phyloP scores from a whole-genome alignment of 1,284 basidiomycete genomes.

The Pascua sp. region DNA sequence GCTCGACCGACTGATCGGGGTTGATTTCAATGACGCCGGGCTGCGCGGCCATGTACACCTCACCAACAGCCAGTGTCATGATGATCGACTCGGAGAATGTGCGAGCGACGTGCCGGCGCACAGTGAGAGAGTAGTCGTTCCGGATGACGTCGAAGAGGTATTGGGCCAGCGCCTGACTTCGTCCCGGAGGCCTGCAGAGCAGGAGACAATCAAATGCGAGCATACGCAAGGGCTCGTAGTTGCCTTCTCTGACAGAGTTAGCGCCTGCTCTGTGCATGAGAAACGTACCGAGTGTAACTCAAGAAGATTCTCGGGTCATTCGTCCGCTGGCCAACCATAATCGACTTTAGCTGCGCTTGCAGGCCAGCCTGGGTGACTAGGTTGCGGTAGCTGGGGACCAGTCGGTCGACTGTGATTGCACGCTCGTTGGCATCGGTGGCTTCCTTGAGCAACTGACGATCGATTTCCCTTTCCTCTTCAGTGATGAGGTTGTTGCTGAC shows the following conservation, averaged over 20 bases:
- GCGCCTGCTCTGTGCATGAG: not conserved
- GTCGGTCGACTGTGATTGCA: constrained; percentile 87
- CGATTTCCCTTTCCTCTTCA: constrained; percentile 21
- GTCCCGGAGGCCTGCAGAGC: constrained; percentile 65
- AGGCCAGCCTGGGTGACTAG: constrained; percentile 84
- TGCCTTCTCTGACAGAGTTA: constrained; percentile 67
- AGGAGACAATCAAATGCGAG: constrained; percentile 92
- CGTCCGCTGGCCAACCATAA: constrained; percentile 73
- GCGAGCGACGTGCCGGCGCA: constrained; percentile 82
- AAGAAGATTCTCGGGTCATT: constrained; percentile 80
- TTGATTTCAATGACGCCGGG: constrained; percentile 33
- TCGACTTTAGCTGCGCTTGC: constrained; percentile 79
- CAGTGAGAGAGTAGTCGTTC: constrained; percentile 73
- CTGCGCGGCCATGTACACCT: constrained; percentile 58
- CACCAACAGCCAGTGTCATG: constrained; percentile 80
- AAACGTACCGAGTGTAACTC: constrained; percentile 73
- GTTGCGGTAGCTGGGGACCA: constrained; percentile 94
- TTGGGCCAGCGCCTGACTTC: constrained; percentile 60
- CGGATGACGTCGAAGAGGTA: constrained; percentile 89
- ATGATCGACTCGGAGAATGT: constrained; percentile 83
- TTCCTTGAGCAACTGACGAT: constrained; percentile 59
- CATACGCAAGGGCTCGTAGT: constrained; percentile 84
- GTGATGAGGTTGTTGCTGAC: constrained; percentile 5
- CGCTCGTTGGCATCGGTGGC: constrained; percentile 79
- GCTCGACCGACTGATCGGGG: constrained; percentile 19